Conservation (phyloP, 345 rosid species). For the Bruguiera sexangula region DNA sequence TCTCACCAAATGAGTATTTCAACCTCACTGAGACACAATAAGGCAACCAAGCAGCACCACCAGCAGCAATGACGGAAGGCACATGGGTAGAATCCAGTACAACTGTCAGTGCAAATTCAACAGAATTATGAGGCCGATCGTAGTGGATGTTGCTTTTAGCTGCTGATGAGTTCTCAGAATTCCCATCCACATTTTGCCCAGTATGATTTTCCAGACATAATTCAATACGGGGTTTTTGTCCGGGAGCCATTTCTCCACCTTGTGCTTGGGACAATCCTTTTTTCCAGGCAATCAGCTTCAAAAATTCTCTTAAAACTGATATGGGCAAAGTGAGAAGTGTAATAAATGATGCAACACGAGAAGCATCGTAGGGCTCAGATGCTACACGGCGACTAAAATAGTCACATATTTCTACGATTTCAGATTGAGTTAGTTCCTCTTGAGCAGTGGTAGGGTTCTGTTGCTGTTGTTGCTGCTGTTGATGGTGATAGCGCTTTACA, state of each 20-base stretch:
- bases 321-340: slow-evolving; percentile 97
- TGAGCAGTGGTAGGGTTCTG: slow-evolving; percentile 62
- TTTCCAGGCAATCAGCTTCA: slow-evolving; percentile 96
- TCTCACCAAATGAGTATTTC: slow-evolving; percentile 77
- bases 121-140: slow-evolving; percentile 73
- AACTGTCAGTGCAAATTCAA: slow-evolving; percentile 81
- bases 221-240: slow-evolving; percentile 89
- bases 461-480: slow-evolving; percentile 82
- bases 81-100: slow-evolving; percentile 93
- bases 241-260: slow-evolving; percentile 76
- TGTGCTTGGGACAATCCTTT: slow-evolving; percentile 80
- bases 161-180: slow-evolving; percentile 41
- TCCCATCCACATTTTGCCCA: slow-evolving; percentile 40
- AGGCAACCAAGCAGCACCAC: slow-evolving; percentile 99
- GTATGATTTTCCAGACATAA: slow-evolving; percentile 88
- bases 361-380: slow-evolving; percentile 97
- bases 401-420: slow-evolving; percentile 91
- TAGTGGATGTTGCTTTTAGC: slow-evolving; percentile 88
- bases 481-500: slow-evolving; percentile 89
- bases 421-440: slow-evolving; percentile 82
- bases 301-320: slow-evolving; percentile 83
- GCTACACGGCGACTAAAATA: slow-evolving; percentile 98
- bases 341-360: slow-evolving; percentile 97
- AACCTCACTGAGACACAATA: slow-evolving; percentile 88
- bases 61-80: slow-evolving; percentile 81